Base-by-base conservation (phyloP, 73 alveolate species). In the Effrenium voratum region DNA sequence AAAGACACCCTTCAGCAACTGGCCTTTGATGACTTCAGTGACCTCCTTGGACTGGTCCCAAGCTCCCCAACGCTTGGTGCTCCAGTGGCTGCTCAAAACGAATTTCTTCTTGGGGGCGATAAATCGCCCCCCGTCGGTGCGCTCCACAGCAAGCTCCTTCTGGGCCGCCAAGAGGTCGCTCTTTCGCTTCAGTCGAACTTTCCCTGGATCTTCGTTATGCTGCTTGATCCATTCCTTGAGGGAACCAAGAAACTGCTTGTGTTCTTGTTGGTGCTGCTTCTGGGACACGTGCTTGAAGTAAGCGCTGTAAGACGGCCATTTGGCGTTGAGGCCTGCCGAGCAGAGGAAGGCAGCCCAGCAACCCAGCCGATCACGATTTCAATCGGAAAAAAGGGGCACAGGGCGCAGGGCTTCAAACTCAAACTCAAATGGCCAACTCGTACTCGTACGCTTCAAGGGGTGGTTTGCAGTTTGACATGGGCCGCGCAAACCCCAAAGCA, bases 41-140 rank as follows among this genome's bases (percentile, higher is more conserved):
- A 46, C 68, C 3, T 57, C 93, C 46, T 57, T 57, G 81, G 46
- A 0, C 0, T 47, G 73, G 45, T 80, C 91, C 91, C 91, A 80
- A 2, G 44, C 50, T 6, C 72, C 91, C 10, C 46, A 81, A 6
- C 38, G n/a, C n/a, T 28, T 63, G 3, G 66, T 16, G 81, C 57
- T 49, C 81, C 63, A 55, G 63, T 59, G 81, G 45, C 44, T 3
- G 47, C 47, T 85, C 73, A 59, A 30, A 19, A 85, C 63, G 60
- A 85, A 85, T n/a, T 85, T 57, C 81, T 57, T 85, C 60, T 57
- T 85, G 6, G 93, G 93, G 1, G 32, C 93, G 5, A 40, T 85
- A 16, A 85, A 16, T 46, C 63, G 16, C 46, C 81, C 93, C 0
- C 93, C 93, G 34, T 40, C 50, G 66, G 34, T 38, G 81, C 57